These are phyloP conservation scores for Nectriaceae sp. DNA, from an alignment of 2,329 filamentous ascomycete genomes.

Conservation along the genomic window DNA sequence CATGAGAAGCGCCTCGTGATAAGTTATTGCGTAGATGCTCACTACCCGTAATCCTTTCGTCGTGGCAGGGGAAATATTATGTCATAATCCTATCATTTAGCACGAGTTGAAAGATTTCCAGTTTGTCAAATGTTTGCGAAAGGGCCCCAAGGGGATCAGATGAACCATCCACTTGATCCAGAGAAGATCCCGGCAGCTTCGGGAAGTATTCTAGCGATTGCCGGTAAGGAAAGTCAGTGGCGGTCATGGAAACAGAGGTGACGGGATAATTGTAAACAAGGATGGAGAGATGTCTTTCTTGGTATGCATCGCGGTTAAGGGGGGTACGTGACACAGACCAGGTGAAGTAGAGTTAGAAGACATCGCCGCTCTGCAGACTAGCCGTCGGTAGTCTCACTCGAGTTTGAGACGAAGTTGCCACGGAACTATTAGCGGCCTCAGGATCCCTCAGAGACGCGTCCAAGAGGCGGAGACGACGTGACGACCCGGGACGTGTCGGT, in stretches of 20 bases:
- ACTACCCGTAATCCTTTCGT: not conserved
- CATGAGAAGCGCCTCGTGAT: constrained; percentile 8
- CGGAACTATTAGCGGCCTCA: too few relatives aligned
- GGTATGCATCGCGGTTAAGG: too few relatives aligned
- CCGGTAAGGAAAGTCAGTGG: not conserved
- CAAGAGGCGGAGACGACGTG: too few relatives aligned
- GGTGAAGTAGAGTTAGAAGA: too few relatives aligned
- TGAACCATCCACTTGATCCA: constrained; percentile 1
- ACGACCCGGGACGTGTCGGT: constrained; percentile 16
- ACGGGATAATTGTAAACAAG: not conserved
- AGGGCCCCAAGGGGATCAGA: constrained; percentile 1
- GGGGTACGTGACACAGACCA: too few relatives aligned
- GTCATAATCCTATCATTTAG: constrained; percentile 16
- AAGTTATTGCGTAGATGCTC: constrained; percentile 5
- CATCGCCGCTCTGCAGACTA: too few relatives aligned
- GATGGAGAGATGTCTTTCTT: too few relatives aligned
- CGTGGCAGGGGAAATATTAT: constrained; percentile 8
- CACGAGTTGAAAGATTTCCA: not conserved
- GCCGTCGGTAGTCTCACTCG: too few relatives aligned
- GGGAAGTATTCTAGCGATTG: not conserved
- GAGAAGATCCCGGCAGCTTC: constrained; percentile 10
- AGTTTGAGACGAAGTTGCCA: too few relatives aligned
- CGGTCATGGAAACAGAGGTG: not conserved
- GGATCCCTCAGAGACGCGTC: too few relatives aligned
- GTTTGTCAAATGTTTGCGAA: not conserved